Evolutionary conservation across 441 rosid species (phyloP).

Genomic region (Hypseocharis bilobata): DNA sequence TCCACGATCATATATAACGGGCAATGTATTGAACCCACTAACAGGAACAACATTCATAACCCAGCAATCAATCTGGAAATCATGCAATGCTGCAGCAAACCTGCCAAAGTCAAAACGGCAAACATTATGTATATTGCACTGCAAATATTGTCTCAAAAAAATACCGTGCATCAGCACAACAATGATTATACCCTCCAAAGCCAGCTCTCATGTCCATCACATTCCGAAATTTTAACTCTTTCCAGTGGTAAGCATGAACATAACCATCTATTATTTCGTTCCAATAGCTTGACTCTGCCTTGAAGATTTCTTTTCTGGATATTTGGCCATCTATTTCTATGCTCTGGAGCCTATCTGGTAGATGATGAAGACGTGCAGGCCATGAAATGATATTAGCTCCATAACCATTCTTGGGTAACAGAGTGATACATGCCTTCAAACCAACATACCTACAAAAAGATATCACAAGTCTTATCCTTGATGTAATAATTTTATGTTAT

Average conservation of each 20-base stretch:
- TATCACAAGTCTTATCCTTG: neutral
- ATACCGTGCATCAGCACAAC: neutral
- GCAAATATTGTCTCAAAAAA: neutral
- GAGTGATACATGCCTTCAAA: conserved; percentile 75
- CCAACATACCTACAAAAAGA: conserved; percentile 58
- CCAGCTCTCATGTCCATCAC: conserved; percentile 94
- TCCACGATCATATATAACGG: conserved; percentile 58
- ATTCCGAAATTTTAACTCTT: conserved; percentile 64
- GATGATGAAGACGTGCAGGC: conserved; percentile 71
- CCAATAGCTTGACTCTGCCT: conserved; percentile 86
- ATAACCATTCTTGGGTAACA: conserved; percentile 67
- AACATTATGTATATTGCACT: no score
- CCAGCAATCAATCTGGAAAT: conserved; percentile 69
- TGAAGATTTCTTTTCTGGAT: conserved; percentile 77
- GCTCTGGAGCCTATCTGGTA: conserved; percentile 84
- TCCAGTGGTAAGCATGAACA: conserved; percentile 65
- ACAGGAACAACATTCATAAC: conserved; percentile 62
- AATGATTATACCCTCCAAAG: conserved; percentile 70
- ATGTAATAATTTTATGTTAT: neutral
- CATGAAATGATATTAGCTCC: conserved; percentile 60
- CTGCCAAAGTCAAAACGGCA: conserved; percentile 32
- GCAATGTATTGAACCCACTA: conserved; percentile 51
- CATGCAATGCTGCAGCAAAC: conserved; percentile 79
- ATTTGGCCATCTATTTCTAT: conserved; percentile 69
- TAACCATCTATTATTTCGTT: conserved; percentile 58